These are phyloP conservation scores for Aspergillus terreus DNA, from an alignment of 2,329 filamentous ascomycete species.

Conservation along the genomic window DNA sequence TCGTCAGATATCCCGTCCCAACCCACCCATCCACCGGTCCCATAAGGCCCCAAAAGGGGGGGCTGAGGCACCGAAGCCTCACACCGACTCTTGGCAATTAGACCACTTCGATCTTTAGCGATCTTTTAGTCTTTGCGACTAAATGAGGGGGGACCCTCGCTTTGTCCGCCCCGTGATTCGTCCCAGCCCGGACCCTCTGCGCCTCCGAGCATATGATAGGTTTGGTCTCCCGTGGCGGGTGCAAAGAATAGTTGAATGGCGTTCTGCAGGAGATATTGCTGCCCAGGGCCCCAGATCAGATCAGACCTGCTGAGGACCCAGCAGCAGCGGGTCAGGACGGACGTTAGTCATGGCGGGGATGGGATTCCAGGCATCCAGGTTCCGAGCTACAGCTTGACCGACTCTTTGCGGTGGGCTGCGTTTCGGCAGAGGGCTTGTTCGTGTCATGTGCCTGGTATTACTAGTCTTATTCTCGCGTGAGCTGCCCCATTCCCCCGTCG, in stretches of 20 bases:
- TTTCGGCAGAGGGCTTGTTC: too few relatives aligned
- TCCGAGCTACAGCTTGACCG: too few relatives aligned
- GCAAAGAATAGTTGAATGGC: neutral
- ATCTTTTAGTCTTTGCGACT: neutral
- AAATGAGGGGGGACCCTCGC: neutral
- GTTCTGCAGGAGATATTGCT: neutral
- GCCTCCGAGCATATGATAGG: conserved; percentile 1
- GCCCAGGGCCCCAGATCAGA: neutral
- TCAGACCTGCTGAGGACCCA: too few relatives aligned
- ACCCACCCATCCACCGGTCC: neutral
- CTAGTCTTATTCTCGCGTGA: too few relatives aligned
- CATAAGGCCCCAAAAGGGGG: neutral
- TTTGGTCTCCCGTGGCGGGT: neutral
- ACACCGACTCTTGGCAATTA: conserved; percentile 2
- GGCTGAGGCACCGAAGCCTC: conserved; percentile 1
- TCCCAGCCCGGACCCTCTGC: neutral
- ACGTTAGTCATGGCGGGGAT: too few relatives aligned
- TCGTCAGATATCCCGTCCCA: neutral
- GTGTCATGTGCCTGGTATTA: too few relatives aligned
- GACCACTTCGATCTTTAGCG: neutral
- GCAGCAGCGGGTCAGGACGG: too few relatives aligned
- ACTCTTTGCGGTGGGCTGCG: too few relatives aligned
- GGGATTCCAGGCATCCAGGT: too few relatives aligned
- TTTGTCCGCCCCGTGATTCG: neutral
- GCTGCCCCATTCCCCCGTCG: too few relatives aligned